These are phyloP conservation scores for Actinomortierella ambigua DNA, from an alignment of 371 early-diverging fungal genomes.

Conservation along the genomic window DNA sequence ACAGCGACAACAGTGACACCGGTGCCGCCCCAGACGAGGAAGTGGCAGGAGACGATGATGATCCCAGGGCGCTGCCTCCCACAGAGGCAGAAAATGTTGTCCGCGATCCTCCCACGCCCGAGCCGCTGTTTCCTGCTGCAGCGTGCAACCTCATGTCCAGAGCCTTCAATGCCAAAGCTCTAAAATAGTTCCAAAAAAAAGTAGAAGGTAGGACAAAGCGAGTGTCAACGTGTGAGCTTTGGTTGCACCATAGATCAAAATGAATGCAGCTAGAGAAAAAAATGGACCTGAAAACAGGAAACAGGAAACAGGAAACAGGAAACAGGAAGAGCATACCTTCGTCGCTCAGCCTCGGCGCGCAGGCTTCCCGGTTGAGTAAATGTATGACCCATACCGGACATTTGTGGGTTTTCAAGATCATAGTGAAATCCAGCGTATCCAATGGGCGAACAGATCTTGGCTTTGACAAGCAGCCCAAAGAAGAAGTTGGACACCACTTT, in stretches of 20 bases:
- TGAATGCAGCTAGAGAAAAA: no score
- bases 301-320: background rate
- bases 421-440: constrained; percentile 54
- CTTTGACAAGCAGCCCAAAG: constrained; percentile 52
- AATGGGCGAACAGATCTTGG: constrained; percentile 53
- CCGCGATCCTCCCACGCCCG: background rate
- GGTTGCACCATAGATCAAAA: no score
- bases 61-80: no score
- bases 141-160: constrained; percentile 62
- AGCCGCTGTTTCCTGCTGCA: constrained; percentile 24
- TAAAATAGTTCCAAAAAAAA: constrained; percentile 14
- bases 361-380: constrained; percentile 59
- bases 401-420: constrained; percentile 53
- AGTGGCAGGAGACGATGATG: no score
- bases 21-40: background rate
- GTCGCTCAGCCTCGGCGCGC: constrained; percentile 68
- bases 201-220: background rate
- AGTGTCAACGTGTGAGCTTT: background rate
- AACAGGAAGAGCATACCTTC: constrained; percentile 50
- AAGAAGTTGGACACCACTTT: constrained; percentile 55
- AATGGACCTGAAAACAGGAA: background rate
- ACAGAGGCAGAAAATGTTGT: background rate
- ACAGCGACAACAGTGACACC: constrained; percentile 1
- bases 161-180: constrained; percentile 68
- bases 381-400: constrained; percentile 42